Conservation (phyloP, 306 rosid genomes). For the Lathyrus sativus region DNA sequence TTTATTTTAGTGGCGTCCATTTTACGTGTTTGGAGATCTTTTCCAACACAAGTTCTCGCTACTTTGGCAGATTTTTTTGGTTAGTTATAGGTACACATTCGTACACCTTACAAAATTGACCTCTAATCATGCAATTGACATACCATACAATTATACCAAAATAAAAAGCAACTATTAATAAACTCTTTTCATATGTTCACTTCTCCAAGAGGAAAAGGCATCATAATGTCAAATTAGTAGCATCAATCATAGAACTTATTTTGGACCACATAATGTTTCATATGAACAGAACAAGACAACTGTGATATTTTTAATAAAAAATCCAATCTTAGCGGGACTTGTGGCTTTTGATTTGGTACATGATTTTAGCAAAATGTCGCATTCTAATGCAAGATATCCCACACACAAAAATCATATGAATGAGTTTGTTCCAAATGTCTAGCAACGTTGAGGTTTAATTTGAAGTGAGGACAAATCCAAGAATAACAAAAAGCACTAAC, state of each 20-base stretch:
- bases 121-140: neutral
- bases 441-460: conserved; percentile 15
- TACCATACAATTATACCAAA: conserved; percentile 10
- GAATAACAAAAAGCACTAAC: conserved; percentile 35
- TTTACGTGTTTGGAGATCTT: too few relatives aligned
- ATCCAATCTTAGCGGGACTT: conserved; percentile 13
- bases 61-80: conserved; percentile 3
- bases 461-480: conserved; percentile 6
- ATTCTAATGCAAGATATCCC: conserved; percentile 22
- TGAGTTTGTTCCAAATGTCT: conserved; percentile 51
- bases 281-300: conserved; percentile 19
- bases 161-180: conserved; percentile 17
- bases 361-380: conserved; percentile 33
- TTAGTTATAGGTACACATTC: conserved; percentile 13
- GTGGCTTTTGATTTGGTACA: conserved; percentile 9
- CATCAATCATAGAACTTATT: neutral
- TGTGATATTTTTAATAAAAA: conserved; percentile 10
- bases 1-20: too few relatives aligned
- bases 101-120: conserved; percentile 24
- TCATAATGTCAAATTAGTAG: conserved; percentile 10
- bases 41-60: neutral
- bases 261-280: conserved; percentile 27
- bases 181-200: conserved; percentile 6
- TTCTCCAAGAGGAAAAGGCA: neutral
- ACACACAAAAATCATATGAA: conserved; percentile 20